These are phyloP conservation scores for Ophiobolus disseminans DNA, from an alignment of 2,329 filamentous ascomycete species.

Conservation along the genomic window DNA sequence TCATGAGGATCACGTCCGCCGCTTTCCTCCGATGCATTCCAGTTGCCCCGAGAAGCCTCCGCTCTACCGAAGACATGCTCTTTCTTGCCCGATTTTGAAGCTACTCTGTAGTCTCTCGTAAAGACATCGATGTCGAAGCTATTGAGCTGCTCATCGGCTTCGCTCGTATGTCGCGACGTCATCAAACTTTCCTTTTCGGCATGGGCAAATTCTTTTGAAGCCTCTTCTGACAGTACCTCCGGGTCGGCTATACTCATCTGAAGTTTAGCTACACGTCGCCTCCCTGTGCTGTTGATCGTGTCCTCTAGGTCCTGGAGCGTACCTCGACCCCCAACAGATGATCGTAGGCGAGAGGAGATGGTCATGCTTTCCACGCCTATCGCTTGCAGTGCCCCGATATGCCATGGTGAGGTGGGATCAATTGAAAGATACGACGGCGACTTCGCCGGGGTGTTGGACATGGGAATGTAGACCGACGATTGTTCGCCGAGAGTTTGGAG, in stretches of 20 bases:
- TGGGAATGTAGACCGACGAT: constrained; percentile 78
- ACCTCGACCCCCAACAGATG: constrained; percentile 50
- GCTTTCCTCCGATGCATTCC: constrained; percentile 41
- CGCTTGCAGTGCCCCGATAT: constrained; percentile 77
- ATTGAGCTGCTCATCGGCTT: constrained; percentile 24
- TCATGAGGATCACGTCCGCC: constrained; percentile 41
- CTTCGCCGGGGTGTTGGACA: constrained; percentile 65
- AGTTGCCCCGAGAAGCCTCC: constrained; percentile 50
- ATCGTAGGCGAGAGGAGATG: constrained; percentile 73
- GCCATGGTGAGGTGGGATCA: constrained; percentile 74
- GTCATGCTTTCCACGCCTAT: constrained; percentile 80
- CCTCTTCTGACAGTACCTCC: constrained; percentile 36
- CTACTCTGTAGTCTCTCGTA: constrained; percentile 38
- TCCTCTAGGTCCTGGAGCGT: constrained; percentile 70
- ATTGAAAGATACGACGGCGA: constrained; percentile 66
- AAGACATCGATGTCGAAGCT: constrained; percentile 46
- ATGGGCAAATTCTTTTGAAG: constrained; percentile 27
- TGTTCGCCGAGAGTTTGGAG: constrained; percentile 72
- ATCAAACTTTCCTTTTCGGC: constrained; percentile 38
- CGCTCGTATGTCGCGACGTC: constrained; percentile 23
- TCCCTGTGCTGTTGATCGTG: constrained; percentile 76
- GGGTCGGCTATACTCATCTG: constrained; percentile 67
- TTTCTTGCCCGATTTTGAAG: constrained; percentile 22
- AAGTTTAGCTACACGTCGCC: constrained; percentile 78
- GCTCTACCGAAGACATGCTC: constrained; percentile 52